Percentiles rank a stretch among this genome's conserved stretches.
phyloP scores from a whole-genome alignment of 805 yeast genomes.

The Pichia deserticola region DNA sequence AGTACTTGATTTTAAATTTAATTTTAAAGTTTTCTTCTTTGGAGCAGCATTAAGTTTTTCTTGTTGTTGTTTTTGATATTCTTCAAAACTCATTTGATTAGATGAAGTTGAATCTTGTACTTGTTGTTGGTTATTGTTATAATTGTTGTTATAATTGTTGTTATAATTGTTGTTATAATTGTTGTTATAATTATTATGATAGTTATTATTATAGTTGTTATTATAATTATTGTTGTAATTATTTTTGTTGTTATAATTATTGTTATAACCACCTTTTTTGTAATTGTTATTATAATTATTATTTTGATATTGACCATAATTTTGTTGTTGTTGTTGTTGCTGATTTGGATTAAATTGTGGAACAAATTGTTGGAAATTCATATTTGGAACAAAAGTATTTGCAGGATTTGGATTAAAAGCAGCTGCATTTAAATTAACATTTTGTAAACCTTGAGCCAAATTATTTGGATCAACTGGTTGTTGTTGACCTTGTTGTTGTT shows the following conservation, averaged over 20 bases:
- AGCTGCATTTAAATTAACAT: slow-evolving; percentile 33
- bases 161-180: slow-evolving; percentile 13
- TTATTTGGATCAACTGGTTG: slow-evolving; percentile 35
- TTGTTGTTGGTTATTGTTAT: slow-evolving; percentile 5
- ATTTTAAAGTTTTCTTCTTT: slow-evolving; percentile 56
- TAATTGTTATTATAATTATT: slow-evolving; percentile 20
- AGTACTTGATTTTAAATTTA: slow-evolving; percentile 58
- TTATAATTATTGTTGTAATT: slow-evolving; percentile 19
- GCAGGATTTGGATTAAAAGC: slow-evolving; percentile 43
- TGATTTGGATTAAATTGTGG: slow-evolving; percentile 32
- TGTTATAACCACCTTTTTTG: slow-evolving; percentile 22
- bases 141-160: background rate
- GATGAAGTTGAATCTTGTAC: slow-evolving; percentile 16
- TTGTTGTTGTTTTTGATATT: slow-evolving; percentile 64
- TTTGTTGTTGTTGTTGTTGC: slow-evolving; percentile 13
- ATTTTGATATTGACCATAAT: slow-evolving; percentile 7
- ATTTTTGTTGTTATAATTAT: slow-evolving; percentile 22
- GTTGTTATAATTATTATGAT: slow-evolving; percentile 18
- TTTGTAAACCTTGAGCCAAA: slow-evolving; percentile 37
- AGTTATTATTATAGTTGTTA: slow-evolving; percentile 14
- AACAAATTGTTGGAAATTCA: slow-evolving; percentile 29
- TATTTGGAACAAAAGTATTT: slow-evolving; percentile 40
- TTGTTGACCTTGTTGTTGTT: slow-evolving; percentile 10
- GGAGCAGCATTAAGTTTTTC: slow-evolving; percentile 41
- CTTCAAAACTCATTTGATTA: slow-evolving; percentile 71